Conservation (phyloP, 108 stramenopile genomes). For the Cyclotella choctawhatcheeana region DNA sequence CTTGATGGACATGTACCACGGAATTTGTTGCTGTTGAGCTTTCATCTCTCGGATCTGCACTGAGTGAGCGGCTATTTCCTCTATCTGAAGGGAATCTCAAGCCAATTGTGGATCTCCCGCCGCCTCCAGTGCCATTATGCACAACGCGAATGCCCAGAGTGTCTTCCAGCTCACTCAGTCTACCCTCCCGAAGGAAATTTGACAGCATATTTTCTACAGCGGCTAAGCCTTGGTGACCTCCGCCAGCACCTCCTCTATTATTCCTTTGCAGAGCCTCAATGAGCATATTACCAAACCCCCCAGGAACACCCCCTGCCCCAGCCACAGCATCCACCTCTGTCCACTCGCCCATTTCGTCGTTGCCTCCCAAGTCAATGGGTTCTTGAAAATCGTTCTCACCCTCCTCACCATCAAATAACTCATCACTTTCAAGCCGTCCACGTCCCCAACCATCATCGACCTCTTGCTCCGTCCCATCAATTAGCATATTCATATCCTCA, state of each 20-base stretch:
- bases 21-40: constrained; percentile 13
- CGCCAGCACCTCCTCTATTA: too few relatives aligned
- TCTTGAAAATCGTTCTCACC: constrained; percentile 50
- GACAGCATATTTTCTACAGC: constrained; percentile 83
- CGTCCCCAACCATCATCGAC: constrained; percentile 32
- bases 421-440: constrained; percentile 27
- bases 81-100: constrained; percentile 6
- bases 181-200: constrained; percentile 72
- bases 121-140: constrained; percentile 24
- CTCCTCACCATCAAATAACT: constrained; percentile 57
- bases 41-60: not conserved
- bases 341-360: constrained; percentile 75
- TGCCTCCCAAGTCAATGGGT: constrained; percentile 7
- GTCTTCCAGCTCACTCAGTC: constrained; percentile 73
- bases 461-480: constrained; percentile 28
- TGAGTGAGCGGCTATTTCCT: constrained; percentile 12
- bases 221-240: constrained; percentile 60
- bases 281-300: constrained; percentile 60
- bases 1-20: constrained; percentile 63
- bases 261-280: constrained; percentile 41
- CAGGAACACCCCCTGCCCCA: not conserved
- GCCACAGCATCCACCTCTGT: constrained; percentile 63
- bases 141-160: constrained; percentile 74
- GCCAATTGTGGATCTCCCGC: constrained; percentile 27
- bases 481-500: too few relatives aligned